Evolutionary conservation across 2,329 filamentous ascomycete genomes (phyloP).

Genomic region (Penicillium sp.): DNA sequence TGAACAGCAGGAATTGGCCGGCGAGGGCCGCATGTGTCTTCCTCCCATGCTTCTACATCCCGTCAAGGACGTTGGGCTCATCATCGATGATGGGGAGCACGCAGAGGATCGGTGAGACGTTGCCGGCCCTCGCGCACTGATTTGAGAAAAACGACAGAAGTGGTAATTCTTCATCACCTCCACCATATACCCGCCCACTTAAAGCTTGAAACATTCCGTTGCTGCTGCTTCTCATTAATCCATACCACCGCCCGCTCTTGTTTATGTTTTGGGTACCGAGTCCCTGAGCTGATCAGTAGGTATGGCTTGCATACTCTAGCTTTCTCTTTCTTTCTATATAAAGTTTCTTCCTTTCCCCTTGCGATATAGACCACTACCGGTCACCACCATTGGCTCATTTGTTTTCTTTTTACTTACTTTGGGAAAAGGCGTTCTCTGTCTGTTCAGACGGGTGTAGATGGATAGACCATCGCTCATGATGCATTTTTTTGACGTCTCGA

Average conservation of each 20-base stretch:
- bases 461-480: slow-evolving; percentile 16
- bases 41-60: slow-evolving; percentile 88
- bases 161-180: neutral
- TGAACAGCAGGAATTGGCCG: slow-evolving; percentile 68
- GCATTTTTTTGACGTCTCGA: slow-evolving; percentile 14
- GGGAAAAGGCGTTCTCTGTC: slow-evolving; percentile 11
- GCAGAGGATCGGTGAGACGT: slow-evolving; percentile 20
- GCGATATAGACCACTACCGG: too few species aligned
- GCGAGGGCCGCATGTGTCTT: slow-evolving; percentile 84
- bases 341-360: slow-evolving; percentile 12
- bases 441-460: slow-evolving; percentile 4
- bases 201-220: neutral
- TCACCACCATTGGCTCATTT: too few species aligned
- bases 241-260: slow-evolving; percentile 2
- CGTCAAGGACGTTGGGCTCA: slow-evolving; percentile 68
- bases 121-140: neutral
- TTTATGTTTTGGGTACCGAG: slow-evolving; percentile 3
- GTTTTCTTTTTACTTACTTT: slow-evolving; percentile 2
- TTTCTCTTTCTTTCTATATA: slow-evolving; percentile 16
- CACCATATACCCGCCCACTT: neutral
- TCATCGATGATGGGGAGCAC: slow-evolving; percentile 40
- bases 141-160: too few species aligned
- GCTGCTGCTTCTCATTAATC: neutral
- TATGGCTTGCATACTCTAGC: slow-evolving; percentile 14
- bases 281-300: slow-evolving; percentile 1